Base-by-base conservation (phyloP, 257 asterid genomes). In the Jacaranda copaia region DNA sequence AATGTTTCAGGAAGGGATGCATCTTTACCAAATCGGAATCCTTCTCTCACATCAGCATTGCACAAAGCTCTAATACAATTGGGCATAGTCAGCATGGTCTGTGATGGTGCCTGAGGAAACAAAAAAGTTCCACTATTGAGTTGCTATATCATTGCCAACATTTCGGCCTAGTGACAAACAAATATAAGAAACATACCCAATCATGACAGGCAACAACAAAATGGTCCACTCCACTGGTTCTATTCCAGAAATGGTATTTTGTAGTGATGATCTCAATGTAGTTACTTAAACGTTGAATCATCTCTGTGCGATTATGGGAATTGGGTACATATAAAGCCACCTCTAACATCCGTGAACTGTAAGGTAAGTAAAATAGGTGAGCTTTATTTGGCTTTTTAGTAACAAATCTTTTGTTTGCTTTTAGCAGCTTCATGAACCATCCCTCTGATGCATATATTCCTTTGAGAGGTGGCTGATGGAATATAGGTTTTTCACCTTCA, bases 401-500 rank as follows among this genome's bases (percentile, higher is more conserved):
- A 39, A 84, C 81, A 16, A 85, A 85, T 52, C 80, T 77, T 73
- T 88, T 93, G 89, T 77, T 85, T 16, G 85, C 25, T 77, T 91
- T 82, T 48, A 93, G 84, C 69, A 82, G 85, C 89, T 89, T 91
- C 92, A 93, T 85, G 86, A 93, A 93, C 97, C 97, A 93, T 40
- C 98, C 98, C 81, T 93, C 98, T 0, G 96, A 89, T 49, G 97
- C 97, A 42, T 93, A 93, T 80, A 91, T 93, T 77, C 97, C 97
- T 82, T 88, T 88, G 46, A 89, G 94, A 56, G 89, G 86, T 16
- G 96, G 90, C 48, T 83, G 89, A 77, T 93, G 98, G 81, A 92
- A 89, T 80, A 93, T 79, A 8, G 98, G 98, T 15, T 80, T 84
- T 74, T 88, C 85, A 8, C 98, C 98, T 84, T 93, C 98, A 3